These are phyloP conservation scores for Pistacia vera DNA, from an alignment of 345 rosid species.

Conservation along the genomic window DNA sequence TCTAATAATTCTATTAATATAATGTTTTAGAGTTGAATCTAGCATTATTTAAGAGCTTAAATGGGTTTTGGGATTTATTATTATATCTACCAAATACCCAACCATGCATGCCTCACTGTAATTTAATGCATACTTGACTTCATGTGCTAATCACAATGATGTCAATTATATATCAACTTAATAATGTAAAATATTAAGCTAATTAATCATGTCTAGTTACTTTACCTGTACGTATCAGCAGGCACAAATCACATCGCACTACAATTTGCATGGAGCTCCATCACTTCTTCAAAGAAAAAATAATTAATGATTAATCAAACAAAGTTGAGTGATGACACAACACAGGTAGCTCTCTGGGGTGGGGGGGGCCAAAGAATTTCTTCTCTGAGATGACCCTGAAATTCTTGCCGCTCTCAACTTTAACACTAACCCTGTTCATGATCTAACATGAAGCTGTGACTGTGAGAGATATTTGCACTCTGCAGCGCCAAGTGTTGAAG, in stretches of 20 bases:
- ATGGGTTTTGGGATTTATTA: too few species aligned
- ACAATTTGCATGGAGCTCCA: too few species aligned
- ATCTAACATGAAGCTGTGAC: neutral
- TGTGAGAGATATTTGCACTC: neutral
- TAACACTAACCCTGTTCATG: neutral
- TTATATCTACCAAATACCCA: too few species aligned
- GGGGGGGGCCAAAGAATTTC: neutral
- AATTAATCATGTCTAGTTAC: too few species aligned
- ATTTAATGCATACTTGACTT: neutral
- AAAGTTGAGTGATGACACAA: neutral
- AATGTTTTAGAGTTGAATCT: neutral
- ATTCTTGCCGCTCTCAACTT: neutral
- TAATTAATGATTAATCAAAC: too few species aligned
- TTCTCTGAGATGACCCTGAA: conserved; percentile 1
- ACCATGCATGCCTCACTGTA: neutral
- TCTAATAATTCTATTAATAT: neutral
- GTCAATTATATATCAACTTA: neutral
- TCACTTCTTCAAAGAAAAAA: too few species aligned
- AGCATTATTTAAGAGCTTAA: too few species aligned
- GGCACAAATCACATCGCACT: too few species aligned
- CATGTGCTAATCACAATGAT: neutral
- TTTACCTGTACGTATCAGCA: too few species aligned
- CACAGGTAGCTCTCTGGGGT: neutral
- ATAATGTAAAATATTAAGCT: neutral
- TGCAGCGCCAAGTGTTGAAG: neutral